phyloP scores from a whole-genome alignment of 169 alveolate genomes.

The Plasmodium yoelii region DNA sequence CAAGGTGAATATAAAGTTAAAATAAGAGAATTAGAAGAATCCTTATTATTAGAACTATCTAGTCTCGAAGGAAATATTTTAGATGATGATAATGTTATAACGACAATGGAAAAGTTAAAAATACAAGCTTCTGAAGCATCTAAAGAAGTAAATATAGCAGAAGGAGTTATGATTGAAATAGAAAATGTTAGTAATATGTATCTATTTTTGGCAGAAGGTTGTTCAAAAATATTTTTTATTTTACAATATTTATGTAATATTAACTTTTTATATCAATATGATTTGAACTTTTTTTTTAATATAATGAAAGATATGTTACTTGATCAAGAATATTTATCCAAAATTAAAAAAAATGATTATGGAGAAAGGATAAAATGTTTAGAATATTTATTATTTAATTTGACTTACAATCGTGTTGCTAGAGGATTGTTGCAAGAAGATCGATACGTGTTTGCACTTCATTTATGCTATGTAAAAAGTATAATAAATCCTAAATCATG shows the following conservation, averaged over 20 bases:
- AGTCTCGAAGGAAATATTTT: conserved; percentile 96
- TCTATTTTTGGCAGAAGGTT: conserved; percentile 90
- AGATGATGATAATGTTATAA: conserved; percentile 94
- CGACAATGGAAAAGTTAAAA: conserved; percentile 92
- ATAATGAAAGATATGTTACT: conserved; percentile 83
- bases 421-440: conserved; percentile 73
- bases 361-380: conserved; percentile 67
- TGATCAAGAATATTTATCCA: conserved; percentile 27
- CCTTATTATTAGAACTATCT: conserved; percentile 94
- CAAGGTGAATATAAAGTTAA: conserved; percentile 93
- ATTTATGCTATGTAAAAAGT: conserved; percentile 63
- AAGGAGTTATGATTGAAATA: conserved; percentile 94
- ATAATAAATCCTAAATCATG: conserved; percentile 32
- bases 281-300: conserved; percentile 94
- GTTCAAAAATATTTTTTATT: conserved; percentile 90
- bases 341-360: conserved; percentile 79
- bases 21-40: conserved; percentile 96
- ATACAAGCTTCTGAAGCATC: conserved; percentile 94
- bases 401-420: conserved; percentile 71
- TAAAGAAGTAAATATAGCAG: conserved; percentile 93
- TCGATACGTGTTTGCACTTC: conserved; percentile 67
- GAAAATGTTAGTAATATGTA: conserved; percentile 90
- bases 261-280: conserved; percentile 94
- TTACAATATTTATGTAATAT: conserved; percentile 90
- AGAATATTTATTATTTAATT: conserved; percentile 32